Conservation (phyloP, 2,329 filamentous ascomycete genomes). For the Massarina eburnea region DNA sequence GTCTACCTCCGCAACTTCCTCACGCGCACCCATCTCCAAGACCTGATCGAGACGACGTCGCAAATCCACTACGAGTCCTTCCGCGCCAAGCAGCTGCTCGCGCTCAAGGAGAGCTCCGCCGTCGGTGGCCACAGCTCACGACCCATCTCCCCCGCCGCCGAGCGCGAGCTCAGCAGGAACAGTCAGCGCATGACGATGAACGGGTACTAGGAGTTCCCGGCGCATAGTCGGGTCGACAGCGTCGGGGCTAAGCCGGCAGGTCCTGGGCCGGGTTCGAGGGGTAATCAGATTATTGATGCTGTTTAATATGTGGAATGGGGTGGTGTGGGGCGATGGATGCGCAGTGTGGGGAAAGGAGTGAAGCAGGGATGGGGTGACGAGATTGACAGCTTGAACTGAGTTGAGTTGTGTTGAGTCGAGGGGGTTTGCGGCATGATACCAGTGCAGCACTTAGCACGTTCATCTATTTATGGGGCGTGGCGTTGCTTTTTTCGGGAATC, state of each 20-base stretch:
- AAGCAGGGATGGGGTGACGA: not conserved
- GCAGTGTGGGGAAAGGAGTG: not conserved
- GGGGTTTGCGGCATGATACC: slow-evolving; percentile 40
- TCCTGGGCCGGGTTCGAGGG: slow-evolving; percentile 8
- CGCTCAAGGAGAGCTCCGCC: slow-evolving; percentile 96
- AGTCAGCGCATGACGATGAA: slow-evolving; percentile 99
- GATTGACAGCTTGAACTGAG: no score
- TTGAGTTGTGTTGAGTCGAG: no score
- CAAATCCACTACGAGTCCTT: slow-evolving; percentile 99
- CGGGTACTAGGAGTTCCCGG: slow-evolving; percentile 71
- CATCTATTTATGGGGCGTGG: slow-evolving; percentile 6
- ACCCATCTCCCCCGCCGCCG: slow-evolving; percentile 92
- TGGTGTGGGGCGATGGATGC: not conserved
- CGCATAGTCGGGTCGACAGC: slow-evolving; percentile 36
- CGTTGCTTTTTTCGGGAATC: slow-evolving; percentile 16
- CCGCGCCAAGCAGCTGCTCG: slow-evolving; percentile 97
- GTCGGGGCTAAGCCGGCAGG: slow-evolving; percentile 26
- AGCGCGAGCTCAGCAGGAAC: slow-evolving; percentile 93
- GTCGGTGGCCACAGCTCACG: slow-evolving; percentile 76
- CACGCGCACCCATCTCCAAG: slow-evolving; percentile 95
- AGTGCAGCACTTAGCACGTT: slow-evolving; percentile 39
- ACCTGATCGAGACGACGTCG: slow-evolving; percentile 97
- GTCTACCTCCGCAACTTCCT: slow-evolving; percentile 98
- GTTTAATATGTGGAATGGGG: slow-evolving; percentile 14
- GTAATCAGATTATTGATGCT: slow-evolving; percentile 26